Percentiles rank a stretch among this genome's conserved stretches.
These are phyloP conservation scores for Microsporum audouinii DNA, from an alignment of 2,329 filamentous ascomycete genomes.

Conservation along the genomic window DNA sequence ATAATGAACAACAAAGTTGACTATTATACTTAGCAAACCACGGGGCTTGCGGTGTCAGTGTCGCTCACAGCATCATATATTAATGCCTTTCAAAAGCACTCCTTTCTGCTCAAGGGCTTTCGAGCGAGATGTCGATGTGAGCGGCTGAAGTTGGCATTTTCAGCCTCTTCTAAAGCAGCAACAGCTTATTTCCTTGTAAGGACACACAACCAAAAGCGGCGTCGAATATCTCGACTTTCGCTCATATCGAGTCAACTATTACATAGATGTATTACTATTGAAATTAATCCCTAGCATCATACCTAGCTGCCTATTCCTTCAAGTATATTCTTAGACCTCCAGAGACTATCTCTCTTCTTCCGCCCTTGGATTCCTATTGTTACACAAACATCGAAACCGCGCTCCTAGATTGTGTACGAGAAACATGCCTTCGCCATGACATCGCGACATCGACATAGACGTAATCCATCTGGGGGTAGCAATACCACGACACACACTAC, in stretches of 20 bases:
- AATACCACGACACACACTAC: slow-evolving; percentile 5
- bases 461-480: slow-evolving; percentile 12
- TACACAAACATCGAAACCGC: background rate
- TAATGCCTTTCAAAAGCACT: too few species aligned
- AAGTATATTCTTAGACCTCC: background rate
- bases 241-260: too few species aligned
- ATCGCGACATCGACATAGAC: slow-evolving; percentile 9
- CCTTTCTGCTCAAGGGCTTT: too few species aligned
- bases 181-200: background rate
- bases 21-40: background rate
- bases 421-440: slow-evolving; percentile 5
- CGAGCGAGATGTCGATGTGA: too few species aligned
- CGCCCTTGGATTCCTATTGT: background rate
- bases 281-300: background rate
- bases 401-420: background rate
- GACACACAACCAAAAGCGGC: background rate
- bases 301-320: background rate
- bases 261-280: too few species aligned
- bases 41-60: background rate
- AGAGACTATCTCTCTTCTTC: background rate
- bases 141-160: too few species aligned
- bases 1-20: background rate
- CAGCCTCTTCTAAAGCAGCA: background rate
- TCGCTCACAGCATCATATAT: too few species aligned
- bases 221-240: background rate